A percentile compares a stretch with the other conserved stretches of the same genome.
These are phyloP conservation scores for Parafenestella ontariensis DNA, from an alignment of 2,329 filamentous ascomycete species.

Conservation along the genomic window DNA sequence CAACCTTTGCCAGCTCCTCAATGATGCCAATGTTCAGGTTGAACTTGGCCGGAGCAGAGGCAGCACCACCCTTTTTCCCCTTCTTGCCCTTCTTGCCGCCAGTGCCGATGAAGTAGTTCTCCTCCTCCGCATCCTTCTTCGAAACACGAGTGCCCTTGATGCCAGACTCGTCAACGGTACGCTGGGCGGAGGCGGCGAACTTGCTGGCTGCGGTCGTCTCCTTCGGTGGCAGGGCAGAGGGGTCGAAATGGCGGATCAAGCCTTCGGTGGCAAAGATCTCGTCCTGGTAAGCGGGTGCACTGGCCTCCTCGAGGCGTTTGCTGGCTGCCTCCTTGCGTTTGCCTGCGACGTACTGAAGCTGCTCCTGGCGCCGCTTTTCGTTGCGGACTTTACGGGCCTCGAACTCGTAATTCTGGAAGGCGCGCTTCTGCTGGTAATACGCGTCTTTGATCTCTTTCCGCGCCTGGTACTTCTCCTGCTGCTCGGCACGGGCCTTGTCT, in stretches of 20 bases:
- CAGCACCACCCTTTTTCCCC: conserved; percentile 76
- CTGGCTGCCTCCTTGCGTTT: conserved; percentile 78
- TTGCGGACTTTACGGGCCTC: conserved; percentile 78
- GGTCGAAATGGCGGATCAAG: conserved; percentile 91
- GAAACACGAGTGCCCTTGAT: conserved; percentile 85
- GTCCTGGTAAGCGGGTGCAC: conserved; percentile 86
- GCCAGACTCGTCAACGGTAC: conserved; percentile 82
- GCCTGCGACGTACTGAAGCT: conserved; percentile 73
- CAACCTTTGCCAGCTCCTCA: conserved; percentile 84
- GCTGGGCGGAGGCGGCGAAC: conserved; percentile 75
- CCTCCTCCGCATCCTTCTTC: conserved; percentile 86
- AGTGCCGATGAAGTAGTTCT: conserved; percentile 78
- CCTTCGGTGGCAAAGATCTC: conserved; percentile 90
- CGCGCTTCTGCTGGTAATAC: conserved; percentile 82
- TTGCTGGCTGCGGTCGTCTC: conserved; percentile 69
- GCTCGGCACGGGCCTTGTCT: conserved; percentile 80
- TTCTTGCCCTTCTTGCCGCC: conserved; percentile 89
- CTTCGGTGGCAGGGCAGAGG: conserved; percentile 67
- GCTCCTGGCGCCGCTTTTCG: conserved; percentile 83
- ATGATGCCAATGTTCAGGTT: conserved; percentile 91
- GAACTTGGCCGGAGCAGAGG: conserved; percentile 68
- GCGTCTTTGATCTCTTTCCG: conserved; percentile 89
- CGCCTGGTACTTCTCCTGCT: conserved; percentile 83
- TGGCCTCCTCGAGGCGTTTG: conserved; percentile 79
- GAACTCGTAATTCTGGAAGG: conserved; percentile 82